Evolutionary conservation across 2,329 filamentous ascomycete genomes (phyloP), one percentile per base, ranked within the genome.

Genomic region (Arthroderma uncinatum): DNA sequence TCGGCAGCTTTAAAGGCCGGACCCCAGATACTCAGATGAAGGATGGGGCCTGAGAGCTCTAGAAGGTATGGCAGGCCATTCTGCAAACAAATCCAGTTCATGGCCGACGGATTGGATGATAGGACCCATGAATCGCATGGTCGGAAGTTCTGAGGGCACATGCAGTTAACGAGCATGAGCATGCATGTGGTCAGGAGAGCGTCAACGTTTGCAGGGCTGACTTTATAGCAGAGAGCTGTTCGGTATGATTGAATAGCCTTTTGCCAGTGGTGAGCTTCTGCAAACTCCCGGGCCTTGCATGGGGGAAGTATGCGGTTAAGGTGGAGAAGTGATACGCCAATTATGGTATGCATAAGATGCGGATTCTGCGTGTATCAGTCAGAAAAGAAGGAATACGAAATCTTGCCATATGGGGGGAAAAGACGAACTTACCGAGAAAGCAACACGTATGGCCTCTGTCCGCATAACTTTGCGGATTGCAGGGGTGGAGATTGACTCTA

Each of bases 61-160:
- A 67, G 28, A n/a, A 70, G 64, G 14, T 56, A 61, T 9, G 59
- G 60, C 12, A 69, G 21, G 1, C 67, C 68, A 30, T 66, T 66
- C 48, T 67, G 66, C 1, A 69, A 55, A 28, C 62, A 66, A 2
- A 70, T 62, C 68, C 68, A 70, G 56, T 69, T 70, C 59, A 65
- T 63, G 12, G 58, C 62, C 28, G 59, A 61, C 0, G 60, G 58
- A 19, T 50, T 58, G 10, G 63, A 61, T 0, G 65, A 62, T 12
- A 70, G 63, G 4, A 69, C 62, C 68, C 68, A 70, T 0, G 67
- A 68, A 14, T 66, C 67, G 7, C 57, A 58, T 7, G 62, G 57
- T 2, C 63, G 47, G 48, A 65, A 65, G 21, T 61, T 57, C 12
- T 63, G 62, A 0, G 65, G 64, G 3, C 63, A 65, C 8, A 69